Evolutionary conservation across 768 basidiomycete genomes (phyloP), one percentile per base, ranked within the genome.

Genomic region (Boletus vermiculosoides): DNA sequence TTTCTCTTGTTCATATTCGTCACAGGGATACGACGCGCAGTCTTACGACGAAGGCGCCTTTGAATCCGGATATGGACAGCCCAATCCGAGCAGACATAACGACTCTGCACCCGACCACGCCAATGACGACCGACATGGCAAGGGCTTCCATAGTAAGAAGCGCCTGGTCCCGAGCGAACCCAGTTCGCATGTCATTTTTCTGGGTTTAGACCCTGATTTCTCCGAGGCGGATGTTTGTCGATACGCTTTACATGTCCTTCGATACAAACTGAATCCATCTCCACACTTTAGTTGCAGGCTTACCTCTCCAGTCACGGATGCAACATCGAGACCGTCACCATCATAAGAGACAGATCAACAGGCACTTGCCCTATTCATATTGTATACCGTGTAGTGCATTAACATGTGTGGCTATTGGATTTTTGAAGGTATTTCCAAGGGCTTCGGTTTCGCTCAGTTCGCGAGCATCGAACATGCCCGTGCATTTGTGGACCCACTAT

Each of bases 361-460:
- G 94, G 94, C 87, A 87, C 83, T 90, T 90, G 82, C 85, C 87
- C 68, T 77, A 78, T 88, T 88, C 83, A 81, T 85, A 85, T 86
- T 82, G 75, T 76, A 77, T 74, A 74, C 50, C 76, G 76, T 79
- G 77, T 83, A 71, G 78, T 79, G 77, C 84, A 87, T 90, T 92
- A 77, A 90, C 87, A 73, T 86, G 77, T 74, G 69, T 80, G 78
- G 79, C 77, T 75, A 59, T 84, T 84, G 76, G 78, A 82, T 83
- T 83, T 76, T 84, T 76, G 74, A 86, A 94, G 92, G 92, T 86
- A 76, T 81, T 60, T 95, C 95, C 54, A 96, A 96, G 76, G 90
- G 92, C 68, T 98, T 98, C 71, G 97, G 94, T 56, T 99, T 99
- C 74, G 95, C 93, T 66, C 91, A 94, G 75, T 99, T 99, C 72